phyloP scores from a whole-genome alignment of 1,284 basidiomycete species.

The Apiotrichum porosum region DNA sequence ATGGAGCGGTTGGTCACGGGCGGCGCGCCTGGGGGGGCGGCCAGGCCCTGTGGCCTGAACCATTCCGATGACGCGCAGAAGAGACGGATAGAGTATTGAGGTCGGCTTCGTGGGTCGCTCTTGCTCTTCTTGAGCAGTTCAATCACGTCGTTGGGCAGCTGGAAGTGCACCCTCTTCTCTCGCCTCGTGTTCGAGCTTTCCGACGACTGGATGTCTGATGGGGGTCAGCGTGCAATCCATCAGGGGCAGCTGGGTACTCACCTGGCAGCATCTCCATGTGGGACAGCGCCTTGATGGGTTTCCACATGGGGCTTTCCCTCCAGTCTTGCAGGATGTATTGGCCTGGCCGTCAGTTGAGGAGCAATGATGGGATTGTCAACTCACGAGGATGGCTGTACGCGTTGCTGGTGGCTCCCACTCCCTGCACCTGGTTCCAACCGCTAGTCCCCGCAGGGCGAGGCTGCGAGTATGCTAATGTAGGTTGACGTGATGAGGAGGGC shows the following conservation, averaged over 20 bases:
- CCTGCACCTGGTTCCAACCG: no score
- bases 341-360: constrained; percentile 3
- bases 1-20: constrained; percentile 30
- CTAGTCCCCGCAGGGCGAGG: no score
- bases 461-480: background rate
- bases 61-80: constrained; percentile 90
- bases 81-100: constrained; percentile 58
- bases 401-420: background rate
- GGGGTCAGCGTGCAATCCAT: background rate
- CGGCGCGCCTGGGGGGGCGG: constrained; percentile 41
- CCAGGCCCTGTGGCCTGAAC: constrained; percentile 53
- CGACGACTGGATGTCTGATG: constrained; percentile 28
- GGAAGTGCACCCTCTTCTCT: constrained; percentile 28
- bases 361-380: no score
- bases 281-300: constrained; percentile 40
- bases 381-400: background rate
- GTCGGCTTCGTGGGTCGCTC: constrained; percentile 24
- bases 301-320: constrained; percentile 47
- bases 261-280: constrained; percentile 38
- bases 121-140: constrained; percentile 33
- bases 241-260: background rate
- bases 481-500: background rate
- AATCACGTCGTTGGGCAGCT: constrained; percentile 30
- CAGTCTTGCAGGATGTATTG: constrained; percentile 31
- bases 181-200: constrained; percentile 32